phyloP scores from a whole-genome alignment of 2,329 filamentous ascomycete genomes.

The Byssochlamys sp. region DNA sequence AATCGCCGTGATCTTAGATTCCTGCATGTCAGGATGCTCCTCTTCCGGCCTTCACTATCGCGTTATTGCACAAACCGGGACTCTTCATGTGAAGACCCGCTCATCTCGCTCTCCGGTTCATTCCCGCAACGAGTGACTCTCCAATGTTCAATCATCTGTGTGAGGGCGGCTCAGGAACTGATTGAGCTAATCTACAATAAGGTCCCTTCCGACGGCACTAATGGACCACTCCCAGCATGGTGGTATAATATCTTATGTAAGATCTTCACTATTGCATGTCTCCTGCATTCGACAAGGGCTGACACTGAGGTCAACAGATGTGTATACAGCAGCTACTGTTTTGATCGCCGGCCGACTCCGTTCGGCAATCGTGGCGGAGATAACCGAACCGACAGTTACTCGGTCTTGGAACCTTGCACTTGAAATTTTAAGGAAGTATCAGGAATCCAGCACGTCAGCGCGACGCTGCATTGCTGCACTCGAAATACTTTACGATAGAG shows the following conservation, averaged over 20 bases:
- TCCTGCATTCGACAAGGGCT: background rate
- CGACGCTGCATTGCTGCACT: conserved; percentile 22
- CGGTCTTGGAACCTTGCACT: conserved; percentile 21
- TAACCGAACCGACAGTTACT: conserved; percentile 14
- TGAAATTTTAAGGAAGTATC: conserved; percentile 22
- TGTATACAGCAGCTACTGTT: conserved; percentile 28
- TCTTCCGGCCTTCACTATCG: conserved; percentile 24
- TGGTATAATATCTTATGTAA: conserved; percentile 30
- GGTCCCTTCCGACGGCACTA: conserved; percentile 17
- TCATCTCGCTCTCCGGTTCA: conserved; percentile 16
- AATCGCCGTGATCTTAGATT: conserved; percentile 11
- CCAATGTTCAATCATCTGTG: conserved; percentile 28
- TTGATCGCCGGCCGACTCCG: conserved; percentile 24
- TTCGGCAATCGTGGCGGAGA: conserved; percentile 16
- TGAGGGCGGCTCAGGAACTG: conserved; percentile 23
- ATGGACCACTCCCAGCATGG: conserved; percentile 25
- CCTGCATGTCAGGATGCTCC: conserved; percentile 24
- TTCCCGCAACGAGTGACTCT: conserved; percentile 23
- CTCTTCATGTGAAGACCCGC: conserved; percentile 7
- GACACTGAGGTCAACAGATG: conserved; percentile 12
- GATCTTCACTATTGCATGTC: background rate
- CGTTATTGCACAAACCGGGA: conserved; percentile 23
- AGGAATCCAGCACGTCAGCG: conserved; percentile 22
- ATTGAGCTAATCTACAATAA: conserved; percentile 23
- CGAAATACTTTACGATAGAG: conserved; percentile 22